These are phyloP conservation scores for Exophiala oligosperma DNA, from an alignment of 2,329 filamentous ascomycete species.

Conservation along the genomic window DNA sequence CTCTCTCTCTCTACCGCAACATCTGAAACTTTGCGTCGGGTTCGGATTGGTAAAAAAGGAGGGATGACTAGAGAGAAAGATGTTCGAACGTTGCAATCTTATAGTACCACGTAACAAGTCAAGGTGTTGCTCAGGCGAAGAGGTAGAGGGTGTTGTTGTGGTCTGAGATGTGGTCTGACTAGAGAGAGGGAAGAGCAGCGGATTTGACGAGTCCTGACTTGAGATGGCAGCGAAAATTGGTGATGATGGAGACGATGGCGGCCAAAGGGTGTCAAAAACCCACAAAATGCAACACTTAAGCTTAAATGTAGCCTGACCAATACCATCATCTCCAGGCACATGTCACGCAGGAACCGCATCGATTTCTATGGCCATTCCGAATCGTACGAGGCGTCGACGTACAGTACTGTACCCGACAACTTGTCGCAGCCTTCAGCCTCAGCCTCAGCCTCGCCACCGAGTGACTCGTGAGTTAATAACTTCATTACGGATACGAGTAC, in stretches of 20 bases:
- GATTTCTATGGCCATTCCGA: background rate
- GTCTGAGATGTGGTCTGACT: constrained; percentile 60
- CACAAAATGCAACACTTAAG: constrained; percentile 5
- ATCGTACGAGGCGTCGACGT: constrained; percentile 5
- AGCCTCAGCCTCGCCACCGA: no score
- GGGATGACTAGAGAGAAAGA: background rate
- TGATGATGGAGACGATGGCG: constrained; percentile 1
- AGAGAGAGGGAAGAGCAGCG: background rate
- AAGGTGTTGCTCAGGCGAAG: background rate
- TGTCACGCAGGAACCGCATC: background rate
- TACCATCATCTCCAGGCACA: background rate
- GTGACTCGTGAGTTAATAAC: no score
- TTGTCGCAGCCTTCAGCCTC: no score
- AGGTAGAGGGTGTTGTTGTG: constrained; percentile 3
- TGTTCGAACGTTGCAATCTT: background rate
- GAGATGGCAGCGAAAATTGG: background rate
- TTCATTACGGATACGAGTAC: background rate
- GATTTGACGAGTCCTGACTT: background rate
- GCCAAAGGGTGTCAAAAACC: background rate
- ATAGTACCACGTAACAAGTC: background rate
- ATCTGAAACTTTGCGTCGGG: constrained; percentile 3
- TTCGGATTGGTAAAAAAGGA: background rate
- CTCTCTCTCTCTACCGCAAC: no score
- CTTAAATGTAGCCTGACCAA: background rate
- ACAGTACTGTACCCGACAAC: no score